Evolutionary conservation across 1,284 basidiomycete species (phyloP).

Genomic region (Rhodofomes roseus): DNA sequence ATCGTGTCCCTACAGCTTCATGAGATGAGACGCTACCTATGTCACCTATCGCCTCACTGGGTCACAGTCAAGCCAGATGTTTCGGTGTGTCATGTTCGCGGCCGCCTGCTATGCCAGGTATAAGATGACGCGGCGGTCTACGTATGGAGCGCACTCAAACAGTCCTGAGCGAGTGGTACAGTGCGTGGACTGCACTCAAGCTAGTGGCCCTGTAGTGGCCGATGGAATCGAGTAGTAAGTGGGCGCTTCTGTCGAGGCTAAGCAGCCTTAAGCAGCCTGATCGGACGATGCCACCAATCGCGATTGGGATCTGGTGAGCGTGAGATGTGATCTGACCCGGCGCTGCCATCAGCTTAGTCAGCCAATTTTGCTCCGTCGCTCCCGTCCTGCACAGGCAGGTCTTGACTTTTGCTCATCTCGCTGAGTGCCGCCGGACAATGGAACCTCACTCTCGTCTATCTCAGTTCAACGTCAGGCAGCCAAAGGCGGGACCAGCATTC

Average conservation of each 20-base stretch:
- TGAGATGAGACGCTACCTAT: not conserved
- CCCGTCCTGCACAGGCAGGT: not conserved
- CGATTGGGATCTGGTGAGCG: not conserved
- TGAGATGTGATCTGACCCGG: not conserved
- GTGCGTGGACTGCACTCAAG: no score
- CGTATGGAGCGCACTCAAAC: no score
- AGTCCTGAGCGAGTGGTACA: no score
- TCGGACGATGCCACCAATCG: no score
- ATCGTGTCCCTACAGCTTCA: conserved; percentile 68
- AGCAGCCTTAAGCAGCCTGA: no score
- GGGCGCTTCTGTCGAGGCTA: no score
- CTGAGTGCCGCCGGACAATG: conserved; percentile 36
- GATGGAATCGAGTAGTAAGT: no score
- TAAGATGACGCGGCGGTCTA: no score
- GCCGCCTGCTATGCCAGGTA: no score
- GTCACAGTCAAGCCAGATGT: conserved; percentile 55
- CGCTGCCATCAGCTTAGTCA: conserved; percentile 23
- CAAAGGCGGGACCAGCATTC: conserved; percentile 58
- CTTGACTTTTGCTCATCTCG: not conserved
- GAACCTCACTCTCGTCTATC: conserved; percentile 71
- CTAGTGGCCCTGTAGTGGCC: no score
- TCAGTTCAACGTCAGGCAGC: conserved; percentile 67
- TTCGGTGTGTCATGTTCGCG: not conserved
- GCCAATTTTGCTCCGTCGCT: conserved; percentile 19
- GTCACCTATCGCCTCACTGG: conserved; percentile 36